phyloP scores from a whole-genome alignment of 345 rosid genomes.

The Kernera saxatilis region DNA sequence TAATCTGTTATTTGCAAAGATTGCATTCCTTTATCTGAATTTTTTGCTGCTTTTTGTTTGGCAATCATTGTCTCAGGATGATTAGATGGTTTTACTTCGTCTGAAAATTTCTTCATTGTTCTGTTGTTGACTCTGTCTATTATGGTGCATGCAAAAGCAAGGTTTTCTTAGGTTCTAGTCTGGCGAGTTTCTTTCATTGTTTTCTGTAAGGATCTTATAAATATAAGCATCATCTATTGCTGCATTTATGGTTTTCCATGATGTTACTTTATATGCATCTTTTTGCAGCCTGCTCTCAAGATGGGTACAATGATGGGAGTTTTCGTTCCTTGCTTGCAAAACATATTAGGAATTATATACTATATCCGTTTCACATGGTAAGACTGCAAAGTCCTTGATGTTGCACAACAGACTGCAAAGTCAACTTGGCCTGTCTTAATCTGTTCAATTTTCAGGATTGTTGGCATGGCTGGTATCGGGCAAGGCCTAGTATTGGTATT shows the following conservation, averaged over 20 bases:
- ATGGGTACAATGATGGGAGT: constrained; percentile 99
- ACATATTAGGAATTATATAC: constrained; percentile 95
- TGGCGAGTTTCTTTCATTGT: background rate
- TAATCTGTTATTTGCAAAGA: constrained; percentile 1
- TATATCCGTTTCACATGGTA: constrained; percentile 99
- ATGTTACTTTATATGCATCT: constrained; percentile 26
- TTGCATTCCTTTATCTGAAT: constrained; percentile 4
- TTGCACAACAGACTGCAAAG: constrained; percentile 7
- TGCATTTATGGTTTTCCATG: constrained; percentile 12
- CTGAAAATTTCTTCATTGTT: constrained; percentile 11
- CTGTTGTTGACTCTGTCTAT: constrained; percentile 9
- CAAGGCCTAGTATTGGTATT: constrained; percentile 76
- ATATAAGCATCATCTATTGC: background rate
- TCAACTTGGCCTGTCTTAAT: constrained; percentile 23
- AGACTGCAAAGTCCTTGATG: constrained; percentile 14
- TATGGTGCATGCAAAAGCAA: constrained; percentile 9
- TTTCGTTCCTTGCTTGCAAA: constrained; percentile 95
- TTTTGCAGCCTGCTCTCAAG: constrained; percentile 69
- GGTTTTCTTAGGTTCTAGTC: constrained; percentile 8
- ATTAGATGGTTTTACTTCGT: background rate
- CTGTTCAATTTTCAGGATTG: constrained; percentile 67
- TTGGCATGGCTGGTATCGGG: constrained; percentile 97
- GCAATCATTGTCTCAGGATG: background rate
- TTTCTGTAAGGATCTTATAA: background rate
- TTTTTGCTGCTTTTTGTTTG: constrained; percentile 5